Evolutionary conservation across 805 yeast species (phyloP).

Genomic region (Ogataea siamensis): DNA sequence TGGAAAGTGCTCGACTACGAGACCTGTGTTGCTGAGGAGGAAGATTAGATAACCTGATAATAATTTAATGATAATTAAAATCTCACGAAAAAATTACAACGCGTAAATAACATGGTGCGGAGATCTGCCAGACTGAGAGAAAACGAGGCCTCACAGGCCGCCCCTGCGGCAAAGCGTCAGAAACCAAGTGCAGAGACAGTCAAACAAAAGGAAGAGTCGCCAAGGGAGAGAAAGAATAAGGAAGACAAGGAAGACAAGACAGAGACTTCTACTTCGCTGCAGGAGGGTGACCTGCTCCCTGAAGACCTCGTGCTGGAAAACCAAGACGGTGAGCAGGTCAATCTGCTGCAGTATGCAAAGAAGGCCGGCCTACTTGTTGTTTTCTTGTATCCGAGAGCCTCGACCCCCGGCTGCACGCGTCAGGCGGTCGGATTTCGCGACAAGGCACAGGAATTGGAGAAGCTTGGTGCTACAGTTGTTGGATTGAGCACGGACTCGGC

Average conservation of each 20-base stretch:
- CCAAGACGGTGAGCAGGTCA: slow-evolving; percentile 47
- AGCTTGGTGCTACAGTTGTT: slow-evolving; percentile 56
- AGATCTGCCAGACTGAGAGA: slow-evolving; percentile 18
- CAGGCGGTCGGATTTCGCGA: slow-evolving; percentile 90
- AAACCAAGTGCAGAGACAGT: neutral
- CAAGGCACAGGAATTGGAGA: slow-evolving; percentile 48
- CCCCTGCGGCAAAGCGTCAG: slow-evolving; percentile 3
- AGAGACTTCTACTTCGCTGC: too few species aligned
- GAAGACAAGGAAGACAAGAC: slow-evolving; percentile 2
- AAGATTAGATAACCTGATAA: slow-evolving; percentile 15
- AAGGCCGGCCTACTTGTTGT: slow-evolving; percentile 46
- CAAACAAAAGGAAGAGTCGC: neutral
- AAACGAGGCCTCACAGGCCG: slow-evolving; percentile 1
- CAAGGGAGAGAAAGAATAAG: neutral
- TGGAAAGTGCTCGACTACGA: slow-evolving; percentile 66
- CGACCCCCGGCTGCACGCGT: slow-evolving; percentile 94
- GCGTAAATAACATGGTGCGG: slow-evolving; percentile 9
- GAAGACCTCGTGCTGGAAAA: slow-evolving; percentile 53
- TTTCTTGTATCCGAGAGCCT: slow-evolving; percentile 87
- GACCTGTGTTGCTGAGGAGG: slow-evolving; percentile 40
- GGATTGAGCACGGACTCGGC: slow-evolving; percentile 87
- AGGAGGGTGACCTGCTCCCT: slow-evolving; percentile 23
- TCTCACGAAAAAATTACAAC: slow-evolving; percentile 1
- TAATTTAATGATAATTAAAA: too few species aligned
- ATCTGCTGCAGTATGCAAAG: slow-evolving; percentile 27